A percentile compares a stretch with the other conserved stretches of the same genome.
Evolutionary conservation across 2,329 filamentous ascomycete species (phyloP).

Genomic region (Arthrinium phaeospermum): DNA sequence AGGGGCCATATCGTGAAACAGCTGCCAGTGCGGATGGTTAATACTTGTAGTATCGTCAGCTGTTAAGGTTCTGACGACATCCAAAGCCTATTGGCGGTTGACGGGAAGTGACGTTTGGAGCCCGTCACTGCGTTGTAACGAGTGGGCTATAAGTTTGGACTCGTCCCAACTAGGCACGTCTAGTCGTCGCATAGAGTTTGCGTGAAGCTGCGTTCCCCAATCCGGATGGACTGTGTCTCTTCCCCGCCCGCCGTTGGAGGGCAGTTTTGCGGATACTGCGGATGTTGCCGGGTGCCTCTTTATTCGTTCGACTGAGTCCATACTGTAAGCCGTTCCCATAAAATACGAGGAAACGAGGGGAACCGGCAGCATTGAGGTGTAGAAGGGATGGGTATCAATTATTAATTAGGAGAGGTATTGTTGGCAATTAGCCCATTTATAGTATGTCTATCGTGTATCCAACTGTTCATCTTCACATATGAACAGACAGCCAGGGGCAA

Average conservation of each 20-base stretch:
- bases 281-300: not conserved
- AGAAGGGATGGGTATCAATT: too few relatives aligned
- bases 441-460: not conserved
- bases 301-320: not conserved
- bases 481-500: not conserved
- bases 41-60: not conserved
- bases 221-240: not conserved
- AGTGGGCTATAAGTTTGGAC: not conserved
- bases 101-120: slow-evolving; percentile 3
- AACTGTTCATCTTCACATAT: not conserved
- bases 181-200: not conserved
- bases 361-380: too few relatives aligned
- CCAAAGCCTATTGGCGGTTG: not conserved
- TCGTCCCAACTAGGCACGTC: not conserved
- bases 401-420: too few relatives aligned
- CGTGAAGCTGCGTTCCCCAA: not conserved
- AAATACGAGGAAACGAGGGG: too few relatives aligned
- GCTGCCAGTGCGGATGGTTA: not conserved
- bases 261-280: not conserved
- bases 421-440: not conserved
- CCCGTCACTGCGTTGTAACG: not conserved
- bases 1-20: not conserved
- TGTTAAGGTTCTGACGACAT: not conserved
- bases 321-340: too few relatives aligned
- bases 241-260: not conserved